A percentile compares a stretch with the other conserved stretches of the same genome.
These are phyloP conservation scores for Fomitopsis schrenkii DNA, from an alignment of 1,284 basidiomycete genomes.

Conservation along the genomic window DNA sequence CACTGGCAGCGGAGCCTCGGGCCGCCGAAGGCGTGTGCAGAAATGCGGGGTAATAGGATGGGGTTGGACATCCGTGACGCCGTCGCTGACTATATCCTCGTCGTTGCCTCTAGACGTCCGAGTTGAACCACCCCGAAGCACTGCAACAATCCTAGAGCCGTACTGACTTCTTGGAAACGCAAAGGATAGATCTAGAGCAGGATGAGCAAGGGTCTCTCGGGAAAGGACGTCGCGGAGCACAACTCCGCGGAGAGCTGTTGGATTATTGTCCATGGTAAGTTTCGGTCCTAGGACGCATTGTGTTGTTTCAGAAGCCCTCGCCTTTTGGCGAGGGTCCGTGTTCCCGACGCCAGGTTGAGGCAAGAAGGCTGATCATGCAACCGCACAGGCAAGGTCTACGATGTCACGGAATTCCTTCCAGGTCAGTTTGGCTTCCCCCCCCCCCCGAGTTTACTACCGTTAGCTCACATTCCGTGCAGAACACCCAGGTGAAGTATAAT, in stretches of 20 bases:
- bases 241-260: constrained; percentile 62
- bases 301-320: neutral
- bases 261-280: constrained; percentile 82
- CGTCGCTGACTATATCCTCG: neutral
- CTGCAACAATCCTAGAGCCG: neutral
- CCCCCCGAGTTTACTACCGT: neutral
- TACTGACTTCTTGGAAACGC: neutral
- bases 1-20: neutral
- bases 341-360: neutral
- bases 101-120: neutral
- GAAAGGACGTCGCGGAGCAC: constrained; percentile 65
- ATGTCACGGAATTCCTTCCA: constrained; percentile 74
- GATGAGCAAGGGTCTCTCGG: constrained; percentile 34
- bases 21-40: neutral
- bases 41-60: neutral
- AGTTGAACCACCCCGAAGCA: neutral
- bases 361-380: constrained; percentile 2
- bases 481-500: constrained; percentile 51
- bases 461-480: constrained; percentile 32
- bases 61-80: neutral
- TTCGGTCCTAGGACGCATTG: too few relatives aligned
- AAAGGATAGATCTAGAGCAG: neutral
- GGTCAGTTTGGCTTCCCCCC: constrained; percentile 30
- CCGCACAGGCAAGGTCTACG: constrained; percentile 57
- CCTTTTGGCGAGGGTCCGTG: neutral